phyloP scores from a whole-genome alignment of 495 filamentous ascomycete genomes.

The Aspergillus homomorphus region DNA sequence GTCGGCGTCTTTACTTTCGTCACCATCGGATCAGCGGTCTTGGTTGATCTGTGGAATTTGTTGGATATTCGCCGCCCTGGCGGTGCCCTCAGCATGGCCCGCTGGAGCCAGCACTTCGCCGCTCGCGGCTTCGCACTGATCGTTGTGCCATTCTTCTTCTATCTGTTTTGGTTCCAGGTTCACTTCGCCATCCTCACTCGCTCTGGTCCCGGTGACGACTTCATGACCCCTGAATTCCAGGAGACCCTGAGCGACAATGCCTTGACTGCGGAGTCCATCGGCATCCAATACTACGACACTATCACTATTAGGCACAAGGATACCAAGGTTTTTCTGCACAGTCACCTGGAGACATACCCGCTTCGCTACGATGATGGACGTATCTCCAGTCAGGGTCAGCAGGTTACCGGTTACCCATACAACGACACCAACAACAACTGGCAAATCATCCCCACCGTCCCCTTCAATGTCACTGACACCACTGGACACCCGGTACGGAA shows the following conservation, averaged over 20 bases:
- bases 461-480: slow-evolving; percentile 49
- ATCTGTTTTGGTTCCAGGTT: slow-evolving; percentile 99
- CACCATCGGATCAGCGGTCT: slow-evolving; percentile 89
- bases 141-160: slow-evolving; percentile 91
- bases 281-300: slow-evolving; percentile 84
- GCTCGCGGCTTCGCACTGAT: slow-evolving; percentile 82
- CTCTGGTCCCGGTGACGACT: slow-evolving; percentile 95
- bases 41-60: slow-evolving; percentile 93
- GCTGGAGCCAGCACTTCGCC: slow-evolving; percentile 85
- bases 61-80: slow-evolving; percentile 79
- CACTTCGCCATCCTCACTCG: slow-evolving; percentile 87
- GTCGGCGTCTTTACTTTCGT: slow-evolving; percentile 96
- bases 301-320: slow-evolving; percentile 94
- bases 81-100: slow-evolving; percentile 69
- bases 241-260: slow-evolving; percentile 92
- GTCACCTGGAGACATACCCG: slow-evolving; percentile 84
- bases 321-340: slow-evolving; percentile 93
- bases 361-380: slow-evolving; percentile 95
- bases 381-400: slow-evolving; percentile 95
- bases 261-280: slow-evolving; percentile 80
- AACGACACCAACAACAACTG: slow-evolving; percentile 99
- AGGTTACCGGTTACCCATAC: slow-evolving; percentile 96
- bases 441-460: slow-evolving; percentile 75
- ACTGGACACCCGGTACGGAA: slow-evolving; percentile 67
- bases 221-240: slow-evolving; percentile 98